phyloP scores from a whole-genome alignment of 2,329 filamentous ascomycete species.

The Camillea tinctor region DNA sequence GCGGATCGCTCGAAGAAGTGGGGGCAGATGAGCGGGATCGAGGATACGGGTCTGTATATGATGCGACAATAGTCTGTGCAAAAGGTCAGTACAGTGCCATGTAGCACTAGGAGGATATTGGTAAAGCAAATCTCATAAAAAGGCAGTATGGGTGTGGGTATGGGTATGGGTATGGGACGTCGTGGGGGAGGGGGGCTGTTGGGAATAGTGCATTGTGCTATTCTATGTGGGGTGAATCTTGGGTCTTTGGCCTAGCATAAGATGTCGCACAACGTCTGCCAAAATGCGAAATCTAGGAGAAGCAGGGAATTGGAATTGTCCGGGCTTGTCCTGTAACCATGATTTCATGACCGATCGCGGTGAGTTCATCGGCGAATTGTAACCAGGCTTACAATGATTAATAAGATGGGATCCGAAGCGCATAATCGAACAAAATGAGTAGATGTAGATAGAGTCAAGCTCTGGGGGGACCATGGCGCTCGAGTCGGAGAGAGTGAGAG shows the following conservation, averaged over 20 bases:
- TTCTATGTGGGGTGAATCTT: conserved; percentile 14
- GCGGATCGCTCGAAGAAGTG: conserved; percentile 68
- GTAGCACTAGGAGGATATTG: conserved; percentile 20
- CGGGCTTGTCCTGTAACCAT: conserved; percentile 13
- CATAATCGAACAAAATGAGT: conserved; percentile 13
- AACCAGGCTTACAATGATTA: conserved; percentile 16
- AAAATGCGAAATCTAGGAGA: conserved; percentile 11
- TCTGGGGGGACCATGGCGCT: conserved; percentile 9
- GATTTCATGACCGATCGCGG: conserved; percentile 15
- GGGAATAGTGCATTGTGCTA: conserved; percentile 13
- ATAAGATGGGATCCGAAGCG: conserved; percentile 14
- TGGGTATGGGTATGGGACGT: conserved; percentile 16
- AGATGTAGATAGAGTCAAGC: conserved; percentile 13
- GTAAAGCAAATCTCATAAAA: conserved; percentile 23
- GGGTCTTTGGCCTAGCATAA: conserved; percentile 14
- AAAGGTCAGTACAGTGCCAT: conserved; percentile 28
- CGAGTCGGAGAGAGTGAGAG: conserved; percentile 12
- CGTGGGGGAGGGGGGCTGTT: conserved; percentile 23
- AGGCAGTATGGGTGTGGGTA: too few relatives aligned
- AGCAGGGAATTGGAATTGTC: conserved; percentile 15
- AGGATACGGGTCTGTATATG: conserved; percentile 57
- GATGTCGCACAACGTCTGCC: conserved; percentile 15
- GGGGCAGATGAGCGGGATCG: conserved; percentile 63
- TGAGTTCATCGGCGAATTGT: conserved; percentile 11
- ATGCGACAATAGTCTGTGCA: conserved; percentile 57